These are phyloP conservation scores for Hanseniaspora sp. DNA, from an alignment of 1,139 yeast genomes.

Conservation along the genomic window DNA sequence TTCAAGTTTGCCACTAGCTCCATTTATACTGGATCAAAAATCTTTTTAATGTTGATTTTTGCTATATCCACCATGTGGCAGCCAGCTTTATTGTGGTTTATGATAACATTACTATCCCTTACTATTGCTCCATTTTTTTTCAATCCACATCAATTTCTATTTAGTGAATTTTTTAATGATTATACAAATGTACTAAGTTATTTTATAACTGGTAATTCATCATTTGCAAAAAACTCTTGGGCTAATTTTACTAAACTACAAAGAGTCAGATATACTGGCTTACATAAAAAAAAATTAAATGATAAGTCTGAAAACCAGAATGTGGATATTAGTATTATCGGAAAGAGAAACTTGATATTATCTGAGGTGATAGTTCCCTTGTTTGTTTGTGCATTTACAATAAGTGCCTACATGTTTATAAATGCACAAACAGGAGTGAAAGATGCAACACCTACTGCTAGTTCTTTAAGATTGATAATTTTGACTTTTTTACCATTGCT, in stretches of 20 bases:
- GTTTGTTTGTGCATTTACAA: constrained; percentile 34
- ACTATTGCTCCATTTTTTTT: constrained; percentile 70
- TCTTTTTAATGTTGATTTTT: constrained; percentile 49
- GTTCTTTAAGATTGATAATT: constrained; percentile 42
- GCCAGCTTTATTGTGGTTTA: constrained; percentile 69
- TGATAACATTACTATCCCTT: constrained; percentile 62
- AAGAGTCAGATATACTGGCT: constrained; percentile 59
- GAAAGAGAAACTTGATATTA: constrained; percentile 39
- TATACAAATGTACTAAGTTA: constrained; percentile 56
- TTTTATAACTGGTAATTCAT: constrained; percentile 55
- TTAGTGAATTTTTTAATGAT: constrained; percentile 60
- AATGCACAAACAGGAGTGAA: constrained; percentile 60
- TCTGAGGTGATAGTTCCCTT: constrained; percentile 46
- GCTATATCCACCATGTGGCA: constrained; percentile 66
- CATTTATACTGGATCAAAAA: constrained; percentile 53
- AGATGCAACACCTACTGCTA: constrained; percentile 40
- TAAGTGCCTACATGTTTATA: constrained; percentile 55
- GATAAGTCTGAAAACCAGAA: constrained; percentile 29
- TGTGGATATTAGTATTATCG: constrained; percentile 34
- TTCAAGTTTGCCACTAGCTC: constrained; percentile 54
- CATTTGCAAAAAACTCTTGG: constrained; percentile 50
- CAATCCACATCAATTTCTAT: constrained; percentile 76
- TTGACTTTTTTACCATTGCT: constrained; percentile 45
- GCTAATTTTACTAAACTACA: constrained; percentile 40
- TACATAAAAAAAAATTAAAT: constrained; percentile 37